Base-by-base conservation (phyloP, 805 yeast species). In the Hanseniaspora lindneri region DNA sequence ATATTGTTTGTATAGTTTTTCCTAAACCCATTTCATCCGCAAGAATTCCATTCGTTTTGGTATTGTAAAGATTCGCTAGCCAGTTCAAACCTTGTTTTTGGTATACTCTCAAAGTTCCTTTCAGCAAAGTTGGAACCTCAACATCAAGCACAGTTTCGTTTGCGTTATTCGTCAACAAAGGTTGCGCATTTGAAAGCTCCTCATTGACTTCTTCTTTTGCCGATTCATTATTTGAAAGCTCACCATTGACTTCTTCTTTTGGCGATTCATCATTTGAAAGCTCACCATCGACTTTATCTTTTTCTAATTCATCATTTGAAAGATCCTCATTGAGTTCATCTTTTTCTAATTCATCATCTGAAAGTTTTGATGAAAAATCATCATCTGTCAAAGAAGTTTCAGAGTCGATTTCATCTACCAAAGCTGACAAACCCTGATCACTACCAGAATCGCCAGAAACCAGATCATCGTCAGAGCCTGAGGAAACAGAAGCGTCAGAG, bases 21-120 rank as follows among this genome's bases (percentile, higher is more conserved):
- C 94, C 98, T 36, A 92, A 72, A 49, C 99, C 99, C 99, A 92
- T 92, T 62, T 92, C 99, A 64, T 92, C 99, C 1, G 99, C 99
- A 41, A 92, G 71, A 44, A 92, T 92, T 54, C 99, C 98, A 62
- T 92, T 92, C 4, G 97, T 92, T 50, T 83, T 78, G 58, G 85
- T 85, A 61, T 85, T 85, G 66, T 88, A 89, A 51, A 92, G 67
- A 40, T 96, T 86, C 1, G 96, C 97, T 42, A 92, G 67, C 99
- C 99, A 92, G 56, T 92, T 94, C 33, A 92, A 71, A 52, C 99
- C 99, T 63, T 86, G 95, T 50, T 87, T 89, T 62, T 92, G 99
- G 58, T 92, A 92, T 8, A 78, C 84, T 61, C 99, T 77, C 46
- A 92, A 68, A 0, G 77, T 76, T 24, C 97, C 99, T 53, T 87